Evolutionary conservation across 805 yeast species (phyloP), one percentile per base, ranked within the genome.

Genomic region (Cyberlindnera japonica): DNA sequence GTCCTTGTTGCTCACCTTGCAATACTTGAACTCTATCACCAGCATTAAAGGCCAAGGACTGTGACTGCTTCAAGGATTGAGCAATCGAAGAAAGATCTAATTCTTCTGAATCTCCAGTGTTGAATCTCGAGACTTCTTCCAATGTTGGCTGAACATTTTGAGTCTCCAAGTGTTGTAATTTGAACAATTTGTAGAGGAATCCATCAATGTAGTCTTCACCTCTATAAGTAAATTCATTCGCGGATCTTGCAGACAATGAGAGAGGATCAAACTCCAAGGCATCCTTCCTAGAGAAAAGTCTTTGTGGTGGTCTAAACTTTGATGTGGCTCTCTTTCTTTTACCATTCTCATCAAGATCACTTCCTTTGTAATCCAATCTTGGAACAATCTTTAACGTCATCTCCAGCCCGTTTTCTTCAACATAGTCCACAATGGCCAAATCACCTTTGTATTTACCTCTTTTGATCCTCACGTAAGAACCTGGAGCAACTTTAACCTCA

Each of bases 311-410:
- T 58, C 91, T 75, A 41, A 77, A 67, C 43, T 83, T 83, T 51
- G 77, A 73, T 36, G 76, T 81, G 30, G 66, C 65, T 42, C 75
- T 68, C 38, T 72, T 79, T 40, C 78, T 64, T 55, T 77, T 77
- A 11, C 64, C 62, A 8, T 65, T 62, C 7, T 79, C 82, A 47
- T 79, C 86, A n/a, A 45, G 44, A 24, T 66, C 70, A 31, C 67
- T 72, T 50, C 81, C 78, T 43, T 95, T 96, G 62, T 93, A 91
- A 60, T 91, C 97, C 44, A 93, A 65, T 55, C 99, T 79, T 26
- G 99, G 99, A 24, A 93, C 95, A 49, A 93, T 70, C 58, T 87
- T 87, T 53, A 95, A 79, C 54, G 95, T 76, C n/a, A 88, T 98
- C 60, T 91, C 98, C 52, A 93, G 74, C 38, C 96, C 98, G 58